A percentile compares a stretch with the other conserved stretches of the same genome.
Evolutionary conservation across 352 stramenopile genomes (phyloP).

Genomic region (Pythium periplocum): DNA sequence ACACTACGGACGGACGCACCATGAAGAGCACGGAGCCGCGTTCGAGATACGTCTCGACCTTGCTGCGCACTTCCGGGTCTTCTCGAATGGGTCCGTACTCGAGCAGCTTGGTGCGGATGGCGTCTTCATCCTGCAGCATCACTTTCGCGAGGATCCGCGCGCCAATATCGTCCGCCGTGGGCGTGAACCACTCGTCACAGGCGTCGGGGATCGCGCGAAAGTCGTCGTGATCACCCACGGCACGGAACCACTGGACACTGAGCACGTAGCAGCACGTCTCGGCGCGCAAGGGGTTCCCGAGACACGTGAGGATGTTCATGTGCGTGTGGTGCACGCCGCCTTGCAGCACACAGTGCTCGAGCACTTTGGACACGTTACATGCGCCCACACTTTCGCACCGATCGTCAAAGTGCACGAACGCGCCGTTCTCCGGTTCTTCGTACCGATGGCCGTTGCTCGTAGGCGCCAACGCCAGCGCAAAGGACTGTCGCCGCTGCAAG

Average conservation of each 20-base stretch:
- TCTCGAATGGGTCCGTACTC: slow-evolving; percentile 82
- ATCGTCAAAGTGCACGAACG: slow-evolving; percentile 47
- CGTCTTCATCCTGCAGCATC: slow-evolving; percentile 66
- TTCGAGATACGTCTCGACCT: slow-evolving; percentile 83
- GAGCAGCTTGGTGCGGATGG: slow-evolving; percentile 71
- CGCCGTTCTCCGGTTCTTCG: slow-evolving; percentile 2
- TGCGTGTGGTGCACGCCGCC: slow-evolving; percentile 82
- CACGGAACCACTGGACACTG: slow-evolving; percentile 70
- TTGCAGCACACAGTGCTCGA: slow-evolving; percentile 72
- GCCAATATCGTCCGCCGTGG: slow-evolving; percentile 76
- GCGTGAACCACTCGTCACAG: slow-evolving; percentile 66
- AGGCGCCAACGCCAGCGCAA: slow-evolving; percentile 10
- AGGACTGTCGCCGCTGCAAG: slow-evolving; percentile 6
- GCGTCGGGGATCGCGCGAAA: slow-evolving; percentile 55
- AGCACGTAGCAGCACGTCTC: slow-evolving; percentile 70
- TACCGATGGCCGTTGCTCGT: neutral
- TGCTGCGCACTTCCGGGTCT: slow-evolving; percentile 77
- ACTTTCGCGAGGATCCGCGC: slow-evolving; percentile 70
- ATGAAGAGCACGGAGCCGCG: slow-evolving; percentile 80
- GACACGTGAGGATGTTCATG: slow-evolving; percentile 70
- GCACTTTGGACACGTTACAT: slow-evolving; percentile 58
- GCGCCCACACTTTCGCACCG: slow-evolving; percentile 47
- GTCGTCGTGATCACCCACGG: slow-evolving; percentile 52
- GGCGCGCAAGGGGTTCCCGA: slow-evolving; percentile 51
- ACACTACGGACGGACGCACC: slow-evolving; percentile 16